Conservation (phyloP, 2,329 filamentous ascomycete species). For the Saccharata proteae region DNA sequence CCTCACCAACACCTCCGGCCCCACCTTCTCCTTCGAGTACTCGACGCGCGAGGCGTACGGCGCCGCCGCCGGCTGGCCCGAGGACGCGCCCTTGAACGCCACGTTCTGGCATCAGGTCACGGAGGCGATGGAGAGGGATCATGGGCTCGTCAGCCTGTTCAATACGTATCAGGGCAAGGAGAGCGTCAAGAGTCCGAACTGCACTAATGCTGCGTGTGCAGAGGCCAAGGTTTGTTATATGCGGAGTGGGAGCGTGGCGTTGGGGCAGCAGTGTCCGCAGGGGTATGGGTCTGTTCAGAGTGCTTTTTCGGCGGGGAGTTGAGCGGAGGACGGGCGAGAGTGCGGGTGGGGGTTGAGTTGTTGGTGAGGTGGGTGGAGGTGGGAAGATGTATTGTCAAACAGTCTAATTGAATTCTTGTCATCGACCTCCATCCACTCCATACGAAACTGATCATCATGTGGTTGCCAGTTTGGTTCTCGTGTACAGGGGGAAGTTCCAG, state of each 20-base stretch:
- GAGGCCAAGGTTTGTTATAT: slow-evolving; percentile 48
- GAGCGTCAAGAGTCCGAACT: slow-evolving; percentile 39
- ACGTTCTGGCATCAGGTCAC: slow-evolving; percentile 49
- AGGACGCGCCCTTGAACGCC: slow-evolving; percentile 40
- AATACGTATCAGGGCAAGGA: slow-evolving; percentile 43
- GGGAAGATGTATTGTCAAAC: too few relatives aligned
- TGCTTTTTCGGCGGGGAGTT: slow-evolving; percentile 21
- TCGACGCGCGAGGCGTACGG: slow-evolving; percentile 40
- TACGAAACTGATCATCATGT: too few relatives aligned
- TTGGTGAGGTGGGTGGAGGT: too few relatives aligned
- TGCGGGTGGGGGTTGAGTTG: too few relatives aligned
- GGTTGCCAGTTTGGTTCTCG: too few relatives aligned
- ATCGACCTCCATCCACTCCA: too few relatives aligned
- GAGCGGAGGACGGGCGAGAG: too few relatives aligned
- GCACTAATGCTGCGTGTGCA: slow-evolving; percentile 39
- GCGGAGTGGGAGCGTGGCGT: slow-evolving; percentile 40
- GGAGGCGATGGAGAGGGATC: slow-evolving; percentile 43
- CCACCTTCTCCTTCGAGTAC: slow-evolving; percentile 39
- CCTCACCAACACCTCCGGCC: slow-evolving; percentile 28
- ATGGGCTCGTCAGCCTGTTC: slow-evolving; percentile 35
- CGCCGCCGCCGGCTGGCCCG: slow-evolving; percentile 31
- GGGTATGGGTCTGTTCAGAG: slow-evolving; percentile 36
- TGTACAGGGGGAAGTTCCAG: too few relatives aligned
- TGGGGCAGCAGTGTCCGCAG: slow-evolving; percentile 41
- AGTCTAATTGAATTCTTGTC: too few relatives aligned